Conservation (phyloP, 108 stramenopile genomes). For the Nannochloropsis granulata region DNA sequence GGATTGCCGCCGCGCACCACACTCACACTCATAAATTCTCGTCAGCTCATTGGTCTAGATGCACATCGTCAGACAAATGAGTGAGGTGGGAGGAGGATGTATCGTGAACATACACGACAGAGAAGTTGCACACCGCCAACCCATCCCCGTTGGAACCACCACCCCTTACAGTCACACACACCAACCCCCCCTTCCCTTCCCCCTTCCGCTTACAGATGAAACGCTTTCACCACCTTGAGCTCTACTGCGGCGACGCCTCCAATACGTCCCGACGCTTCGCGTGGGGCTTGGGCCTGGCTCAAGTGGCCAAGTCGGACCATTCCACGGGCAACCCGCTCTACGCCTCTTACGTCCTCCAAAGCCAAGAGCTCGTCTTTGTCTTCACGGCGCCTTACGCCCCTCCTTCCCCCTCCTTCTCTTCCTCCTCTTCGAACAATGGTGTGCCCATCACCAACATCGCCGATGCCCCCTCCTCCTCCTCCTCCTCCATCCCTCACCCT, state of each 20-base stretch:
- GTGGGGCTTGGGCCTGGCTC: slow-evolving; percentile 31
- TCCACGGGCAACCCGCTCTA: slow-evolving; percentile 33
- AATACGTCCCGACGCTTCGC: slow-evolving; percentile 28
- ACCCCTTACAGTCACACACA: too few relatives aligned
- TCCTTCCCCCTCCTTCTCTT: background rate
- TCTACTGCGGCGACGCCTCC: slow-evolving; percentile 43
- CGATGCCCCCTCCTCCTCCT: background rate
- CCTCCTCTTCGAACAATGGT: background rate
- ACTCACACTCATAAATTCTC: too few relatives aligned
- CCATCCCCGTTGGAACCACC: too few relatives aligned
- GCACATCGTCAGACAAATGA: too few relatives aligned
- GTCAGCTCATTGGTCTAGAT: too few relatives aligned
- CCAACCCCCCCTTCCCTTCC: background rate
- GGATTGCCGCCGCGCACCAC: too few relatives aligned
- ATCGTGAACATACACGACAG: too few relatives aligned
- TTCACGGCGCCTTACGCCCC: slow-evolving; percentile 39
- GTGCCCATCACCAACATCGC: background rate
- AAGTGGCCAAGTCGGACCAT: slow-evolving; percentile 35
- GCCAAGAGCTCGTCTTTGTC: slow-evolving; percentile 32
- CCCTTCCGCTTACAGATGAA: slow-evolving; percentile 16
- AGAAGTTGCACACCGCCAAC: too few relatives aligned
- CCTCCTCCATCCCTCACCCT: slow-evolving; percentile 18
- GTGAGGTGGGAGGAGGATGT: too few relatives aligned
- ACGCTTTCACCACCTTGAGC: slow-evolving; percentile 39
- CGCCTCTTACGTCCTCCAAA: slow-evolving; percentile 37